Evolutionary conservation across 2,329 filamentous ascomycete species (phyloP), one percentile per base, ranked within the genome.

Genomic region (Aspergillus uvarum): DNA sequence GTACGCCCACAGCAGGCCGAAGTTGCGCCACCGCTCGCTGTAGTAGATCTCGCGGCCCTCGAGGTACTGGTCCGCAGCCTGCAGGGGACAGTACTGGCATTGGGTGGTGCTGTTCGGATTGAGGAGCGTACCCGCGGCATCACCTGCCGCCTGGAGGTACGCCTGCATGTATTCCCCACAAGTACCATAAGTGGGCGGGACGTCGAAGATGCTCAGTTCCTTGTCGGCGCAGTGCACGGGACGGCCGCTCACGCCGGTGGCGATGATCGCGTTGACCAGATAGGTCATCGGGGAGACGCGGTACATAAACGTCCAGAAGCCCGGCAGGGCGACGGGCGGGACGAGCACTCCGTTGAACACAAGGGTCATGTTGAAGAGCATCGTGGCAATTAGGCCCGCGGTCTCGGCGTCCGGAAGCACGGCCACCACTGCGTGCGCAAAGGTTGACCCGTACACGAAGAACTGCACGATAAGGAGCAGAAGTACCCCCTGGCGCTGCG

Each of bases 271-370:
- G 8, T 32, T 48, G 21, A 31, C 24, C 10, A 58, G 35, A 38
- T 58, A 58, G 19, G 55, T 47, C 4, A 58, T 8, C 1, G 55
- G 55, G 4, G 48, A 52, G 6, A 47, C 55, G n/a, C 55, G 55
- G 16, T 58, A 58, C 55, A 58, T 44, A 35, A 58, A 58, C 8
- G 51, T 52, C 55, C 55, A 58, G 48, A 58, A 58, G 2, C 55
- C 19, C 8, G 55, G 55, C 8, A 58, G 19, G 2, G 22, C 22
- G 22, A 12, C 21, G 1, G 55, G 38, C 5, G 48, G 14, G 5
- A 44, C 55, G 48, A 58, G 14, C 2, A 58, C 48, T 14, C 55
- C 55, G 31, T 32, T 44, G 12, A 51, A 57, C 2, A 57, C 6
- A 2, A 57, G 7, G 4, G n/a, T 42, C 7, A 51, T 22, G n/a